Evolutionary conservation across 148 eudicot species (phyloP), one percentile per base, ranked within the genome.

Genomic region (Silene latifolia): DNA sequence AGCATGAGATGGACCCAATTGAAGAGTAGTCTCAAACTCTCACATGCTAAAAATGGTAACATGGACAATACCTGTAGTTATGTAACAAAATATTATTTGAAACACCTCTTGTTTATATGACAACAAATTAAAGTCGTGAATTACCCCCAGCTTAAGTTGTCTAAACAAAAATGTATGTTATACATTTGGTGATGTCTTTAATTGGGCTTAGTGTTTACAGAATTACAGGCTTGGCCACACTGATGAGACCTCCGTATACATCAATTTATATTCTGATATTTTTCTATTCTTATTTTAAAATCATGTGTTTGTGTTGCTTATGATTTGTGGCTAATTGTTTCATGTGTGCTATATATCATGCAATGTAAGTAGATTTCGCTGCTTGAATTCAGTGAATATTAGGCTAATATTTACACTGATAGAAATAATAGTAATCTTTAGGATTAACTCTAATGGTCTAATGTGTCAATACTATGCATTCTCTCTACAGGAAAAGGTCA

Each of bases 401-500:
- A 48, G 17, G 1, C 56, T 51, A 51, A 51, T 51, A 51, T 51
- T 12, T 51, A 51, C 54, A 48, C 54, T 48, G 14, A 48, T 11
- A 48, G 14, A 48, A 48, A 48, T 48, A 2, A 46, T 2, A 44
- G 4, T 12, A 11, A 69, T 47, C 29, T 21, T 69, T 13, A 17
- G 7, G 68, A 48, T 12, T 67, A 27, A 27, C 74, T 80, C 69
- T 76, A 51, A 51, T 51, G 3, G 14, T 13, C 17, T 15, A 32
- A 32, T 56, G 46, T 67, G 51, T 59, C 8, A 4, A 8, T 23
- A 17, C 57, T 1, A 47, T 75, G 65, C 48, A 64, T 57, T 72
- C 42, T 56, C 46, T 68, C 67, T 19, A 59, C 90, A 96, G 99
- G 99, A 86, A 76, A 96, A 90, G 84, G 86, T 91, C n/a, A 89